These are phyloP conservation scores for Elsinoe australis DNA, from an alignment of 2,329 filamentous ascomycete species.

Conservation along the genomic window DNA sequence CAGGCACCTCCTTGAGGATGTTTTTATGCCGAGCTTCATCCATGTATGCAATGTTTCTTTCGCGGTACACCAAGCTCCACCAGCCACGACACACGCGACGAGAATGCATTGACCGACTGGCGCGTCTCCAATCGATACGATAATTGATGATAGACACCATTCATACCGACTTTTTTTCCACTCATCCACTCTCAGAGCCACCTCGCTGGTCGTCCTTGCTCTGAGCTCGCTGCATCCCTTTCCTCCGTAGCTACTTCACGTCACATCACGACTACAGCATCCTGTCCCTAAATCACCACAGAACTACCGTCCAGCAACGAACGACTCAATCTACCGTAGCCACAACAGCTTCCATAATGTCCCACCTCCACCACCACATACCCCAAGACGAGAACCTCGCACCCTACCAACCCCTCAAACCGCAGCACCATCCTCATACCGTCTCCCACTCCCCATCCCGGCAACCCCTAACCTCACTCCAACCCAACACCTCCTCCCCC, in stretches of 20 bases:
- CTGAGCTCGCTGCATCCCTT: not conserved
- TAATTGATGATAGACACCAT: not conserved
- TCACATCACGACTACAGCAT: not conserved
- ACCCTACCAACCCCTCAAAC: not conserved
- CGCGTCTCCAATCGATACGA: not conserved
- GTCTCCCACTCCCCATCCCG: not conserved
- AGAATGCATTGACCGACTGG: slow-evolving; percentile 10
- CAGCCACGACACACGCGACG: slow-evolving; percentile 12
- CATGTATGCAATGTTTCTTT: slow-evolving; percentile 8
- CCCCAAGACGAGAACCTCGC: slow-evolving; percentile 7
- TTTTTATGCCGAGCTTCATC: not conserved
- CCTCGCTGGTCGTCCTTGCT: not conserved
- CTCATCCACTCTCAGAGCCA: not conserved
- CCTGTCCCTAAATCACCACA: not conserved
- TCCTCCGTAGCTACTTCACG: slow-evolving; percentile 5
- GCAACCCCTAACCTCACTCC: slow-evolving; percentile 8
- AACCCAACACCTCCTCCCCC: not conserved
- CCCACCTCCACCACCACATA: not conserved
- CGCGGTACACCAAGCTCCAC: slow-evolving; percentile 7
- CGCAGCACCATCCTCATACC: not conserved
- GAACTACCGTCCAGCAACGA: no score
- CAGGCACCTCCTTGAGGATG: no score
- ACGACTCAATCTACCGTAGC: not conserved
- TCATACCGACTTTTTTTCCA: not conserved
- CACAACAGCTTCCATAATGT: not conserved